These are phyloP conservation scores for Apiospora sp. DNA, from an alignment of 2,329 filamentous ascomycete genomes.

Conservation along the genomic window DNA sequence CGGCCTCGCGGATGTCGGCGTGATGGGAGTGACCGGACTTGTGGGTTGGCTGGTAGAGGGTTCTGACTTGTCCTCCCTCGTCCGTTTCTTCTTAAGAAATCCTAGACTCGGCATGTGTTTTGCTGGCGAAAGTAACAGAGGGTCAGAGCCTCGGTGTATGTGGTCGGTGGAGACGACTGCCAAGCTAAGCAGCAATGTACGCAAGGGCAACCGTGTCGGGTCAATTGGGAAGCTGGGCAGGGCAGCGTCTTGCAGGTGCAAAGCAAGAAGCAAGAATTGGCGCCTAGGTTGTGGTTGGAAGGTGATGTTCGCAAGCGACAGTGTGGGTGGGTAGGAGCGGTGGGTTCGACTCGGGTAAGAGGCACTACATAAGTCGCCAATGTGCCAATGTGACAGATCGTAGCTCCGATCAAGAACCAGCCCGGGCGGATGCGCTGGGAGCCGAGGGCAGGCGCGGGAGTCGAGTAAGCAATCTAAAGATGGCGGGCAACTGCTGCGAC, in stretches of 20 bases:
- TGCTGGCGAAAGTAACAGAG: conserved; percentile 8
- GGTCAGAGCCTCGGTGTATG: conserved; percentile 13
- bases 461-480: not conserved
- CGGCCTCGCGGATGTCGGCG: conserved; percentile 61
- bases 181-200: conserved; percentile 20
- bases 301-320: not conserved
- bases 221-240: not conserved
- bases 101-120: conserved; percentile 86
- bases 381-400: conserved; percentile 8
- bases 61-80: conserved; percentile 85
- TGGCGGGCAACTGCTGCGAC: conserved; percentile 6
- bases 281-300: conserved; percentile 6
- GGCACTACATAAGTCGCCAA: conserved; percentile 2
- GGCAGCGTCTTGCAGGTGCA: not conserved
- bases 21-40: conserved; percentile 68
- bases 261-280: not conserved
- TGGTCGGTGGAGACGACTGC: conserved; percentile 18
- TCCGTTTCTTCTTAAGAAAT: conserved; percentile 98
- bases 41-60: conserved; percentile 71
- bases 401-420: conserved; percentile 20
- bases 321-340: conserved; percentile 13
- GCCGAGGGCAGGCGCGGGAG: conserved; percentile 5
- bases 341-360: conserved; percentile 12
- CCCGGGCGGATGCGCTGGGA: conserved; percentile 12
- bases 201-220: conserved; percentile 2